phyloP scores from a whole-genome alignment of 2,329 filamentous ascomycete species.

The Aspergillus fumigatus region DNA sequence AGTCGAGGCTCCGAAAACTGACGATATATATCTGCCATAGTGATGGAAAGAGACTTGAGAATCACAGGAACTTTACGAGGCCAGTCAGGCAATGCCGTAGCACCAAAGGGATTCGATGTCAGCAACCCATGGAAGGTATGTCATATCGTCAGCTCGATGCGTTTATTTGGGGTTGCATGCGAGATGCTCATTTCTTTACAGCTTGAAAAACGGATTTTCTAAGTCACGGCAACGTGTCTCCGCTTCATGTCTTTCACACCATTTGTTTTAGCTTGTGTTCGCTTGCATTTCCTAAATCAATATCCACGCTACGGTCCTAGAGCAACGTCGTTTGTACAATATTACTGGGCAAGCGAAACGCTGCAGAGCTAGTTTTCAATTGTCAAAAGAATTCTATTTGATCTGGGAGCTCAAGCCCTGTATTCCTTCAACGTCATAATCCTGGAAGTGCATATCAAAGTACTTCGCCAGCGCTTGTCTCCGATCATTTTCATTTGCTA shows the following conservation, averaged over 20 bases:
- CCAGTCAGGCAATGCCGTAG: constrained; percentile 56
- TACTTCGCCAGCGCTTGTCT: constrained; percentile 48
- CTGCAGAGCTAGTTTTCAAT: constrained; percentile 4
- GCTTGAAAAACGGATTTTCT: constrained; percentile 40
- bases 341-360: constrained; percentile 3
- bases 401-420: constrained; percentile 48
- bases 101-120: constrained; percentile 60
- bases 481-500: constrained; percentile 51
- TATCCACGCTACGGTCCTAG: constrained; percentile 15
- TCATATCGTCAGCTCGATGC: constrained; percentile 3
- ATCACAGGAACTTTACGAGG: constrained; percentile 59
- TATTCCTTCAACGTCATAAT: constrained; percentile 50
- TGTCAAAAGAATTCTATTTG: constrained; percentile 15
- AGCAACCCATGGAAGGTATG: constrained; percentile 65
- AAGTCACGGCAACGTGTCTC: constrained; percentile 21
- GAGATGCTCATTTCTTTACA: constrained; percentile 22
- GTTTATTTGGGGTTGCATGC: not conserved
- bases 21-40: constrained; percentile 39
- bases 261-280: constrained; percentile 16
- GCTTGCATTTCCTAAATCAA: constrained; percentile 15
- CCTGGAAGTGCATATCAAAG: constrained; percentile 51
- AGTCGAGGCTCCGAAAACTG: not conserved
- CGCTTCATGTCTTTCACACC: constrained; percentile 19
- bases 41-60: constrained; percentile 63
- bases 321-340: constrained; percentile 20